Evolutionary conservation across 1,284 basidiomycete genomes (phyloP).

Genomic region (Papiliotrema terrestris): DNA sequence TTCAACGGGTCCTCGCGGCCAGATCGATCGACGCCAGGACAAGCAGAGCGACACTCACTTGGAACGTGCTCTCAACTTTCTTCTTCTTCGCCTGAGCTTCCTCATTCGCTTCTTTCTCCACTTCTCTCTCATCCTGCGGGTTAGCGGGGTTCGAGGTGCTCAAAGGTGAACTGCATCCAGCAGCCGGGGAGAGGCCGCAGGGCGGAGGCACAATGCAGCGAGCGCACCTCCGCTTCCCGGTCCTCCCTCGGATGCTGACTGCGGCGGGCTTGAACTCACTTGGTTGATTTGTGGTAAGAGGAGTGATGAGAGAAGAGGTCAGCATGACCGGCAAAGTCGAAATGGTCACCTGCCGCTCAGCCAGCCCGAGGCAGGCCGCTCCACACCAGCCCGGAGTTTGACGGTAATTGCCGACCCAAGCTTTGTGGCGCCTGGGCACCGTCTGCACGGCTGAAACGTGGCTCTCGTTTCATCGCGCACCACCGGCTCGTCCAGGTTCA

Average conservation of each 20-base stretch:
- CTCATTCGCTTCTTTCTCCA: conserved; percentile 26
- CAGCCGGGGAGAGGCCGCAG: background rate
- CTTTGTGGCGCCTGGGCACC: no score
- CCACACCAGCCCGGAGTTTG: no score
- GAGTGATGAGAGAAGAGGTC: background rate
- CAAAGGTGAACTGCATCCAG: background rate
- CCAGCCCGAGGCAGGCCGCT: background rate
- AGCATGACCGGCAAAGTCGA: background rate
- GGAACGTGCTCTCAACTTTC: conserved; percentile 18
- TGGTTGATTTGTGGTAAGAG: background rate
- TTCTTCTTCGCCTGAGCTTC: conserved; percentile 17
- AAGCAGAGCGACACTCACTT: conserved; percentile 10
- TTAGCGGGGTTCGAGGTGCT: background rate
- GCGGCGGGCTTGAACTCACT: background rate
- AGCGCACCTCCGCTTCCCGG: no score
- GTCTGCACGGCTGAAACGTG: no score
- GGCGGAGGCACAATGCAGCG: background rate
- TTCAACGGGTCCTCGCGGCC: background rate
- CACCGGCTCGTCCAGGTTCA: no score
- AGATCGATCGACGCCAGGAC: background rate
- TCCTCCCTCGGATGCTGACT: background rate
- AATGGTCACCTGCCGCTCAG: background rate
- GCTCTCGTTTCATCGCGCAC: no score
- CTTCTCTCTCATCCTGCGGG: conserved; percentile 19
- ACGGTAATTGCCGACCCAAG: no score